These are phyloP conservation scores for Cyberlindnera lachancei DNA, from an alignment of 805 yeast genomes.

Conservation along the genomic window DNA sequence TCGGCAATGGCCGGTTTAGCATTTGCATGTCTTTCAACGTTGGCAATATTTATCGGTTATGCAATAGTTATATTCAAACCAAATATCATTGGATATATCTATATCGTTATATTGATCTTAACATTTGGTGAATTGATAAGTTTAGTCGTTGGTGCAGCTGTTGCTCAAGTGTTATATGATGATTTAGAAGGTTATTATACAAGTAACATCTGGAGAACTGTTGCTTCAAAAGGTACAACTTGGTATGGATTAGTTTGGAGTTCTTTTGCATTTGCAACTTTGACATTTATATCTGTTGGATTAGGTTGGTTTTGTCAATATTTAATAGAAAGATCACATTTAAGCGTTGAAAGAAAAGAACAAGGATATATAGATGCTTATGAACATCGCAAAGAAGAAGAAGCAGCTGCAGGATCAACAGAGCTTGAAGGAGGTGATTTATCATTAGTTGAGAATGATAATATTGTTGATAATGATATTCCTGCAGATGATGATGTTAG, in stretches of 20 bases:
- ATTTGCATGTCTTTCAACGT: background rate
- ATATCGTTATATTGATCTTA: background rate
- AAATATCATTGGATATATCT: background rate
- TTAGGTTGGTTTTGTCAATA: background rate
- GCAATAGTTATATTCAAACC: background rate
- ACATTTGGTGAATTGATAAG: background rate
- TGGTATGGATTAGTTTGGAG: background rate
- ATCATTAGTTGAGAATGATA: too few relatives aligned
- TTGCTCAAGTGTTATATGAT: background rate
- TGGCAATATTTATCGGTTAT: background rate
- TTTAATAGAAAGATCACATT: too few relatives aligned
- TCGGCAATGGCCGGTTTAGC: background rate
- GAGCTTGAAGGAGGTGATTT: too few relatives aligned
- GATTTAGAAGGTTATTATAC: background rate
- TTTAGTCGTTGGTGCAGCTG: background rate
- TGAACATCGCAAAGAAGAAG: too few relatives aligned
- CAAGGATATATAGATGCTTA: too few relatives aligned
- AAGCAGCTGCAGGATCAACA: too few relatives aligned
- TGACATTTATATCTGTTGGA: background rate
- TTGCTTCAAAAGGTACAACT: background rate
- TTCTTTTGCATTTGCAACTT: background rate
- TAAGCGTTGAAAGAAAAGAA: too few relatives aligned
- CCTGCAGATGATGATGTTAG: too few relatives aligned
- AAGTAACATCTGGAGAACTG: background rate
- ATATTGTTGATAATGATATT: too few relatives aligned